A percentile compares a stretch with the other conserved stretches of the same genome.
Conservation (phyloP, 371 early-diverging fungal species). For the Encephalitozoon intestinalis region DNA sequence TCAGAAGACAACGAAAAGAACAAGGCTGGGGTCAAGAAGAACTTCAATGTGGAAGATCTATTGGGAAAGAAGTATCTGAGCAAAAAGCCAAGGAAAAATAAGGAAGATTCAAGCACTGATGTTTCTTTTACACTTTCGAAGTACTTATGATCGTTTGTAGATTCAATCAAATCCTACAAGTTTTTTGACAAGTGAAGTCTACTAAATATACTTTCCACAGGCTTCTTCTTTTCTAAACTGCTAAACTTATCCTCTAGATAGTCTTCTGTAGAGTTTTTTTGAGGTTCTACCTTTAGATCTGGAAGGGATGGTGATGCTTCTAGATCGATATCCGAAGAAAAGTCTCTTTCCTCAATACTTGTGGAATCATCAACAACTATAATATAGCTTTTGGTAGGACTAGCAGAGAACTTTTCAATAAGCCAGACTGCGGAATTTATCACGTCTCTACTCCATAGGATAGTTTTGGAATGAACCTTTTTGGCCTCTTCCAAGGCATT, state of each 20-base stretch:
- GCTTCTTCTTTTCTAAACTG: neutral
- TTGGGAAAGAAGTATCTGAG: neutral
- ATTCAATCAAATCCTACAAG: neutral
- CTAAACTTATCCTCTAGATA: neutral
- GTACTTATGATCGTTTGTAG: neutral
- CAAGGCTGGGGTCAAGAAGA: neutral
- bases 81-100: neutral
- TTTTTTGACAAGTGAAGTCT: neutral
- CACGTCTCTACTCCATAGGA: neutral
- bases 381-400: neutral
- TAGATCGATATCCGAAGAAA: neutral
- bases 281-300: neutral
- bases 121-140: slow-evolving; percentile 1
- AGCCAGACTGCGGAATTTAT: neutral
- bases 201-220: slow-evolving; percentile 4
- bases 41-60: neutral
- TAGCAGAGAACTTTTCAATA: neutral
- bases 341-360: neutral
- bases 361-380: neutral
- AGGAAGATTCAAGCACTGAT: neutral
- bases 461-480: neutral
- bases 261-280: neutral
- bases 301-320: neutral
- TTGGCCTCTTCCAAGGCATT: neutral
- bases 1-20: neutral